A percentile compares a stretch with the other conserved stretches of the same genome.
These are phyloP conservation scores for Geoglossum glabrum DNA, from an alignment of 495 filamentous ascomycete species.

Conservation along the genomic window DNA sequence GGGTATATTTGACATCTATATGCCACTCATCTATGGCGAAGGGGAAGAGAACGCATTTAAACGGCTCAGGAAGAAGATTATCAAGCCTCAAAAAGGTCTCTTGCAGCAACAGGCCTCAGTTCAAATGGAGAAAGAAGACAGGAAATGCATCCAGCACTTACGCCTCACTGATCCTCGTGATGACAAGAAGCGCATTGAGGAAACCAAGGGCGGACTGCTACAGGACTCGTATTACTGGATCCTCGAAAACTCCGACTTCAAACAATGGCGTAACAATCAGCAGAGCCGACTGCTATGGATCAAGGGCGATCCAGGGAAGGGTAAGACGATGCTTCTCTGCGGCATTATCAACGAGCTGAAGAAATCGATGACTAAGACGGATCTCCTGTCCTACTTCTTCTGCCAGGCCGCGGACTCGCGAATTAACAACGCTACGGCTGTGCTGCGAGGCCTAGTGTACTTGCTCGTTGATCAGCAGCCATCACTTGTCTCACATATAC, in stretches of 20 bases:
- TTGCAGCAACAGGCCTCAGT: no score
- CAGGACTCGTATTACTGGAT: slow-evolving; percentile 24
- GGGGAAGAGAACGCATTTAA: no score
- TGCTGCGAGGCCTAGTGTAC: slow-evolving; percentile 20
- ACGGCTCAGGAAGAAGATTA: no score
- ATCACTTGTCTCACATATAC: slow-evolving; percentile 17
- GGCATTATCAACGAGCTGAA: slow-evolving; percentile 22
- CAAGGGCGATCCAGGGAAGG: slow-evolving; percentile 17
- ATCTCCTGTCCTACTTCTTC: slow-evolving; percentile 25
- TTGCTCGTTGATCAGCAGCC: slow-evolving; percentile 17
- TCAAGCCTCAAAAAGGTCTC: no score
- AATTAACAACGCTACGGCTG: slow-evolving; percentile 17
- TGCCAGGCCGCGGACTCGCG: slow-evolving; percentile 20
- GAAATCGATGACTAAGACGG: slow-evolving; percentile 5
- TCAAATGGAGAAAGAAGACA: slow-evolving; percentile 4
- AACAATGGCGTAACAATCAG: slow-evolving; percentile 15
- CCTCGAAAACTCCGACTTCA: slow-evolving; percentile 19
- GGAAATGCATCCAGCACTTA: slow-evolving; percentile 13
- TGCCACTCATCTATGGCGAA: no score
- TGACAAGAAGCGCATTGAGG: slow-evolving; percentile 21
- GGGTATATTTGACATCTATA: no score
- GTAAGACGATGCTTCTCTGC: slow-evolving; percentile 21
- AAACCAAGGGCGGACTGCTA: slow-evolving; percentile 22
- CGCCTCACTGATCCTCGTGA: slow-evolving; percentile 14
- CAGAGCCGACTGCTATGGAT: slow-evolving; percentile 25